Percentiles rank a stretch among this genome's conserved stretches.
These are phyloP conservation scores for Cryptococcus depauperatus DNA, from an alignment of 1,284 basidiomycete genomes.

Conservation along the genomic window DNA sequence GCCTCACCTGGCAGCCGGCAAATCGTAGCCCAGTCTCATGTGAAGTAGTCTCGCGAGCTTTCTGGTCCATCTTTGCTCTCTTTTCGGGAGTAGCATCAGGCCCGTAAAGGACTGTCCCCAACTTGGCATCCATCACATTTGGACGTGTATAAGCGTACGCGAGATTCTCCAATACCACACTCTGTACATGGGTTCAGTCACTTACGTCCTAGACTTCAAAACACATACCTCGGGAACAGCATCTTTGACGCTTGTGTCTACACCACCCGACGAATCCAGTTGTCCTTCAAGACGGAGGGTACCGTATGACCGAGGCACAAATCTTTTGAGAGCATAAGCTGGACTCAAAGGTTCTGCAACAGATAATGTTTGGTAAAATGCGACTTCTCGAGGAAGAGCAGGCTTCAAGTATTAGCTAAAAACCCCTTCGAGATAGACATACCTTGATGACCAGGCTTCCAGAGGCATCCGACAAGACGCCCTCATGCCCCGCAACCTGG, in stretches of 20 bases:
- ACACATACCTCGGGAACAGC: slow-evolving; percentile 25
- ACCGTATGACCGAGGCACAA: slow-evolving; percentile 67
- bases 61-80: slow-evolving; percentile 64
- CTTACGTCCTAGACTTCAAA: neutral
- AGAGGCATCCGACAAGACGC: slow-evolving; percentile 64
- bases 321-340: slow-evolving; percentile 43
- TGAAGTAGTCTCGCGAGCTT: slow-evolving; percentile 64
- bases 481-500: slow-evolving; percentile 84
- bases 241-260: slow-evolving; percentile 11
- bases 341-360: slow-evolving; percentile 27
- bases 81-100: slow-evolving; percentile 63
- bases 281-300: slow-evolving; percentile 61
- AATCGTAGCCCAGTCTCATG: slow-evolving; percentile 66
- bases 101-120: slow-evolving; percentile 71
- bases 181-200: slow-evolving; percentile 43
- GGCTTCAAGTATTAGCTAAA: too few relatives aligned
- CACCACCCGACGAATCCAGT: slow-evolving; percentile 40
- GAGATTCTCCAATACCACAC: slow-evolving; percentile 80
- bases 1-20: slow-evolving; percentile 77
- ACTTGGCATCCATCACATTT: slow-evolving; percentile 83
- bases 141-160: slow-evolving; percentile 65
- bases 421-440: slow-evolving; percentile 6
- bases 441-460: slow-evolving; percentile 74
- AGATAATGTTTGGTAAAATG: slow-evolving; percentile 66
- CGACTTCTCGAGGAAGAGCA: slow-evolving; percentile 61